phyloP scores from a whole-genome alignment of 352 stramenopile species.

The Phytophthora pluvialis region DNA sequence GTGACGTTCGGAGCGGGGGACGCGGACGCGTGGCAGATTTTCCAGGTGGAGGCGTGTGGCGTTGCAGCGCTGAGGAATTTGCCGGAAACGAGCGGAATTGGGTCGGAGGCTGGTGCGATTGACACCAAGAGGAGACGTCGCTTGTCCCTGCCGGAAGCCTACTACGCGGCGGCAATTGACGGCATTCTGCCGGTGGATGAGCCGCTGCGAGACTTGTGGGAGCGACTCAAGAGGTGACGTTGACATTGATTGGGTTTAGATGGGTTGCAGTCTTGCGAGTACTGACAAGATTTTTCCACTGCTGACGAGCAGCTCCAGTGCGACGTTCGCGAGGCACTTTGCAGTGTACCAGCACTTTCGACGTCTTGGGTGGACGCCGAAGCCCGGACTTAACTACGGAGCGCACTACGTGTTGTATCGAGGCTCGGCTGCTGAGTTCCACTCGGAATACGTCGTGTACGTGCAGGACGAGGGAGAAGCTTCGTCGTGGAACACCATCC shows the following conservation, averaged over 20 bases:
- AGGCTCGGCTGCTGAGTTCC: slow-evolving; percentile 50
- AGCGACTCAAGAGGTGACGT: slow-evolving; percentile 40
- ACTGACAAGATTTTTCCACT: slow-evolving; percentile 5
- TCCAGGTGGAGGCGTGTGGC: slow-evolving; percentile 28
- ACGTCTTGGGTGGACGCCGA: slow-evolving; percentile 50
- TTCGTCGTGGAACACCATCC: slow-evolving; percentile 57
- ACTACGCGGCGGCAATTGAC: slow-evolving; percentile 47
- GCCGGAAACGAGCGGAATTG: slow-evolving; percentile 1
- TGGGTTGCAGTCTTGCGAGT: background rate
- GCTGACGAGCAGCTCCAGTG: slow-evolving; percentile 18
- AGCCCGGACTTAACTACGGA: slow-evolving; percentile 76
- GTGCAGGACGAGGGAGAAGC: slow-evolving; percentile 26
- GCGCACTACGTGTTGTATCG: slow-evolving; percentile 75
- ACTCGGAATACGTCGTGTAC: slow-evolving; percentile 85
- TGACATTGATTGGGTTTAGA: slow-evolving; percentile 1
- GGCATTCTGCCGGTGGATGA: slow-evolving; percentile 29
- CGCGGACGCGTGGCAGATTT: slow-evolving; percentile 14
- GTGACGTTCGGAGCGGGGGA: slow-evolving; percentile 34
- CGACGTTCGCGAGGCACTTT: slow-evolving; percentile 49
- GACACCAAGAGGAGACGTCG: slow-evolving; percentile 22
- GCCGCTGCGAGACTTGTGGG: slow-evolving; percentile 39
- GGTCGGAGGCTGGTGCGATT: background rate
- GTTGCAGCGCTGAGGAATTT: slow-evolving; percentile 10
- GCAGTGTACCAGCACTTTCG: slow-evolving; percentile 72
- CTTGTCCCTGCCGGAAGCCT: slow-evolving; percentile 58